A percentile compares a stretch with the other conserved stretches of the same genome.
Evolutionary conservation across 805 yeast species (phyloP).

Genomic region (Wickerhamiella shivajii): DNA sequence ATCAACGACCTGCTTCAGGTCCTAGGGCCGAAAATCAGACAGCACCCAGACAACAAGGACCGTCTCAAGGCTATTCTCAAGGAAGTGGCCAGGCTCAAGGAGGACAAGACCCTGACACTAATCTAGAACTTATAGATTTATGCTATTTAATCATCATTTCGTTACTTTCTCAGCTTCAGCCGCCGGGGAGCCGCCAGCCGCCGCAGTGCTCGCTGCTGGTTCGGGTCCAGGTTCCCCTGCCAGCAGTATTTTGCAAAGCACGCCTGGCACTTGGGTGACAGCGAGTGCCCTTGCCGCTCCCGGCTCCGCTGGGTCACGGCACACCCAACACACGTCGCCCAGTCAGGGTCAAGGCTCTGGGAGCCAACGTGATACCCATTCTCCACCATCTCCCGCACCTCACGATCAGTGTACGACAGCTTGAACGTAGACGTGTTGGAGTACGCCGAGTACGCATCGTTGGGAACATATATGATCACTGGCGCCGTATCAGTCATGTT

Average conservation of each 20-base stretch:
- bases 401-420: slow-evolving; percentile 43
- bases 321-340: slow-evolving; percentile 67
- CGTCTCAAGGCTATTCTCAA: slow-evolving; percentile 44
- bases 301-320: slow-evolving; percentile 68
- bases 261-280: slow-evolving; percentile 49
- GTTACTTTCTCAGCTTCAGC: background rate
- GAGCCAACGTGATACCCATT: slow-evolving; percentile 66
- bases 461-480: slow-evolving; percentile 61
- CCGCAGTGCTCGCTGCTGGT: background rate
- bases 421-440: slow-evolving; percentile 65
- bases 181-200: background rate
- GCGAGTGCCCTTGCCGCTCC: slow-evolving; percentile 47
- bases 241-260: slow-evolving; percentile 71
- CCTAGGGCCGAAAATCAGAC: slow-evolving; percentile 46
- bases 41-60: slow-evolving; percentile 48
- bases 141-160: background rate
- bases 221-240: slow-evolving; percentile 32
- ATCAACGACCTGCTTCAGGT: slow-evolving; percentile 48
- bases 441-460: slow-evolving; percentile 46
- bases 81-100: slow-evolving; percentile 40
- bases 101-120: slow-evolving; percentile 24
- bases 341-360: slow-evolving; percentile 52
- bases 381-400: slow-evolving; percentile 42
- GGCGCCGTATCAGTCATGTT: slow-evolving; percentile 51
- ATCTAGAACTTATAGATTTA: background rate